Percentiles rank a stretch among this genome's conserved stretches.
Evolutionary conservation across 2,329 filamentous ascomycete genomes (phyloP).

Genomic region (Cryphonectria nitschkei): DNA sequence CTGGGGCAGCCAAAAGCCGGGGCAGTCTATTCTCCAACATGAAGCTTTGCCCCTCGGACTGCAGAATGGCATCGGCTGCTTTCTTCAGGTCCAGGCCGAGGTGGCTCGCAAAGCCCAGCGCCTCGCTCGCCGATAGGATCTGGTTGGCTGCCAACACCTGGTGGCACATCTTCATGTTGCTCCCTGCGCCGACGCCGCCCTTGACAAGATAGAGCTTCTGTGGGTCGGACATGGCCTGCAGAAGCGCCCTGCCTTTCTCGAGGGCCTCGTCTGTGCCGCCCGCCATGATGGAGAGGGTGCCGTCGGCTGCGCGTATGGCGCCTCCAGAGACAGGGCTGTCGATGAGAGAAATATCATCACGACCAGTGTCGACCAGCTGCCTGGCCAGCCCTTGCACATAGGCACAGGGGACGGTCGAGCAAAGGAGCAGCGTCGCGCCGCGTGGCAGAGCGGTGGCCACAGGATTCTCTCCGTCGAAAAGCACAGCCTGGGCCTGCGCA

Average conservation of each 20-base stretch:
- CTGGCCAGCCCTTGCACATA: conserved; percentile 65
- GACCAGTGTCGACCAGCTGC: conserved; percentile 57
- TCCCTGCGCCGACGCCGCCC: conserved; percentile 62
- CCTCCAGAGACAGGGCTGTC: conserved; percentile 77
- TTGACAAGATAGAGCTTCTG: conserved; percentile 65
- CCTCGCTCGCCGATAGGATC: conserved; percentile 63
- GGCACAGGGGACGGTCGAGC: conserved; percentile 70
- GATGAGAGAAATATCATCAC: conserved; percentile 67
- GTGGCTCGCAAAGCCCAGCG: conserved; percentile 60
- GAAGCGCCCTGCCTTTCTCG: conserved; percentile 58
- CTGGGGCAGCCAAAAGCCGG: conserved; percentile 53
- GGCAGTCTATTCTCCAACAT: conserved; percentile 64
- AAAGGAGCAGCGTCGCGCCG: conserved; percentile 66
- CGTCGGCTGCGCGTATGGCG: conserved; percentile 67
- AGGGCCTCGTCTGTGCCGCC: conserved; percentile 62
- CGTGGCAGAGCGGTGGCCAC: conserved; percentile 54
- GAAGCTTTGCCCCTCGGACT: conserved; percentile 59
- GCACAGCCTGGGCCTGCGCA: conserved; percentile 66
- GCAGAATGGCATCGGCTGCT: conserved; percentile 48
- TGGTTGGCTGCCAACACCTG: conserved; percentile 67
- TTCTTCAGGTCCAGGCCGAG: conserved; percentile 54
- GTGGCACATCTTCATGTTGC: conserved; percentile 68
- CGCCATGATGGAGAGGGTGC: conserved; percentile 77
- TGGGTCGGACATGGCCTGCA: conserved; percentile 65
- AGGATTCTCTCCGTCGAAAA: conserved; percentile 62